Base-by-base conservation (phyloP, 306 rosid genomes). In the Clitoria ternatea region DNA sequence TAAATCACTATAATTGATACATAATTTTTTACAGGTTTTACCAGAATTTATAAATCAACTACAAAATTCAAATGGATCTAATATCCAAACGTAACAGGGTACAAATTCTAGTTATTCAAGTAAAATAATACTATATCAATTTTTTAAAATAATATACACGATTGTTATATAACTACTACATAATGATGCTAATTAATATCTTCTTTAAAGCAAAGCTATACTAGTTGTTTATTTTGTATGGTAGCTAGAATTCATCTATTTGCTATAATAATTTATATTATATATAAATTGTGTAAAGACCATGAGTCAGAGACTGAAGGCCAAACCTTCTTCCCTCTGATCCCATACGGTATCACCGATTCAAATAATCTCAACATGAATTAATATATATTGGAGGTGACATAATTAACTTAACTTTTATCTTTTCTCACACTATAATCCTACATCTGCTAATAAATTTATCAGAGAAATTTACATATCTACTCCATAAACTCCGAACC, bases 261-360 rank as follows among this genome's bases (percentile, higher is more conserved):
- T 70, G 44, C 86, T 84, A 82, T 47, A 18, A 18, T 47, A 1
- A 9, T 67, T 8, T 82, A 72, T 82, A 78, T 80, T n/a, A n/a
- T n/a, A n/a, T n/a, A n/a, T n/a, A n/a, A n/a, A 52, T 64, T 47
- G 23, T 77, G 78, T 44, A 24, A 74, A 69, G 80, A 57, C 73
- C 40, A 65, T 63, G 82, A 76, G 74, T 22, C 80, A 85, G 89
- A 86, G 92, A 72, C 96, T 91, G 96, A 91, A 88, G 92, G 79
- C 80, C 50, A 78, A 67, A 88, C 87, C 97, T 91, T 86, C 90
- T 91, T 91, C 96, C 87, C 97, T 88, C 90, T 69, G 79, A 49
- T 73, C 73, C 71, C 77, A 78, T 61, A 63, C 71, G n/a, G 59
- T 32, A 62, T 66, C 59, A 59, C 42, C 61, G 62, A 19, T 70